These are phyloP conservation scores for Pestalotiopsis sp. DNA, from an alignment of 2,329 filamentous ascomycete species.

Conservation along the genomic window DNA sequence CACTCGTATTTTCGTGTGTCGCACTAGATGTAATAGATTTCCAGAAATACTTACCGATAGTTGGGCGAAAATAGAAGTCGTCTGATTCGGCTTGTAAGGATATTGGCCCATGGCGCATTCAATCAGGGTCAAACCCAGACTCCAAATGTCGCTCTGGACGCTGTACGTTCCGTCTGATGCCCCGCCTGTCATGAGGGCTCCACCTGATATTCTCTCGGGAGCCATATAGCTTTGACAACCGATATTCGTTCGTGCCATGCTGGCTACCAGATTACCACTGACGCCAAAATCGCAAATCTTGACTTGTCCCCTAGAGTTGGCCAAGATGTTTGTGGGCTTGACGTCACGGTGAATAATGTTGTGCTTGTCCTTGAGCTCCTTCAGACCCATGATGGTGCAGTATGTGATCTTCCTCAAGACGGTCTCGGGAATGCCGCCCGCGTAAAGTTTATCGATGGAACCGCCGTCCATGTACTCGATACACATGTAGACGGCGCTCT, in stretches of 20 bases:
- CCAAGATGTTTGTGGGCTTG: slow-evolving; percentile 97
- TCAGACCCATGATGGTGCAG: slow-evolving; percentile 87
- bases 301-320: slow-evolving; percentile 86
- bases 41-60: slow-evolving; percentile 76
- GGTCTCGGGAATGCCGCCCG: slow-evolving; percentile 84
- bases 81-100: slow-evolving; percentile 95
- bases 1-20: not conserved
- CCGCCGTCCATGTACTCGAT: slow-evolving; percentile 99
- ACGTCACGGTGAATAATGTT: slow-evolving; percentile 99
- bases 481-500: slow-evolving; percentile 98
- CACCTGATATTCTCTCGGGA: slow-evolving; percentile 89
- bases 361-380: slow-evolving; percentile 93
- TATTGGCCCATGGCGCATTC: slow-evolving; percentile 95
- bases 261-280: slow-evolving; percentile 92
- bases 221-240: slow-evolving; percentile 99
- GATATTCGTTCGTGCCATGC: slow-evolving; percentile 98
- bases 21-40: not conserved
- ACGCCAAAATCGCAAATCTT: slow-evolving; percentile 99
- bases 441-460: slow-evolving; percentile 94
- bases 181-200: slow-evolving; percentile 73
- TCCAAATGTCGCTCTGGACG: slow-evolving; percentile 98
- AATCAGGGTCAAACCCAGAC: slow-evolving; percentile 88
- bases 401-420: slow-evolving; percentile 89
- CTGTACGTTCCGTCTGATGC: slow-evolving; percentile 86
- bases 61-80: slow-evolving; percentile 97